Evolutionary conservation across 768 basidiomycete species (phyloP).

Genomic region (Saitozyma sp.): DNA sequence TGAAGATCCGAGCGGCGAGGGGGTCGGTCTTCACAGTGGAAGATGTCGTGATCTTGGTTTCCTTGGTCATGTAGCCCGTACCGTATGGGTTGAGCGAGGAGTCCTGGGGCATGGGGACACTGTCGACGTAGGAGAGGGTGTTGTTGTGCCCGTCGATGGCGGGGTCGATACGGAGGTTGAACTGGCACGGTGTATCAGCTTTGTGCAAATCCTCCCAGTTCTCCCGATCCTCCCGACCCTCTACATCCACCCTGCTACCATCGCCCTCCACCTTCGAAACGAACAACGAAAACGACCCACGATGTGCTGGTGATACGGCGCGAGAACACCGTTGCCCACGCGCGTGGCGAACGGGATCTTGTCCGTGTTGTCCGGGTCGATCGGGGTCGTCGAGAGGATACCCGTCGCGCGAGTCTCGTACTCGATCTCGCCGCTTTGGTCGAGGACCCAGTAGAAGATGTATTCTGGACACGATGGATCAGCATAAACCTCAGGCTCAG

Average conservation of each 20-base stretch:
- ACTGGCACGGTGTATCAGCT: background rate
- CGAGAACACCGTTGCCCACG: conserved; percentile 20
- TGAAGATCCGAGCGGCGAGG: conserved; percentile 20
- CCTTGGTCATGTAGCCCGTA: conserved; percentile 16
- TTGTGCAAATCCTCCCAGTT: background rate
- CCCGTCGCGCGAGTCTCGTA: conserved; percentile 35
- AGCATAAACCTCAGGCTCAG: too few relatives aligned
- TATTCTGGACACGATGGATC: background rate
- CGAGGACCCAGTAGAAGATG: conserved; percentile 15
- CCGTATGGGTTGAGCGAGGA: conserved; percentile 4
- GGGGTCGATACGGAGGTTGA: conserved; percentile 20
- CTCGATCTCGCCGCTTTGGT: conserved; percentile 23
- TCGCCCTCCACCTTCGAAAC: too few relatives aligned
- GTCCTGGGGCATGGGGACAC: conserved; percentile 7
- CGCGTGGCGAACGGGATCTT: conserved; percentile 12
- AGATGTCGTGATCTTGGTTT: conserved; percentile 12
- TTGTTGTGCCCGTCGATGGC: conserved; percentile 20
- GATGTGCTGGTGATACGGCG: conserved; percentile 20
- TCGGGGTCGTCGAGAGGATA: conserved; percentile 23
- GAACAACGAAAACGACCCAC: background rate
- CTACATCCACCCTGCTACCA: too few relatives aligned
- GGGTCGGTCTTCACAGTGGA: conserved; percentile 15
- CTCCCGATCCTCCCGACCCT: too few relatives aligned
- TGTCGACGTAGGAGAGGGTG: conserved; percentile 19
- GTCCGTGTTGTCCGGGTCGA: conserved; percentile 20